These are phyloP conservation scores for Hanseniaspora nectarophila DNA, from an alignment of 805 yeast species.

Conservation along the genomic window DNA sequence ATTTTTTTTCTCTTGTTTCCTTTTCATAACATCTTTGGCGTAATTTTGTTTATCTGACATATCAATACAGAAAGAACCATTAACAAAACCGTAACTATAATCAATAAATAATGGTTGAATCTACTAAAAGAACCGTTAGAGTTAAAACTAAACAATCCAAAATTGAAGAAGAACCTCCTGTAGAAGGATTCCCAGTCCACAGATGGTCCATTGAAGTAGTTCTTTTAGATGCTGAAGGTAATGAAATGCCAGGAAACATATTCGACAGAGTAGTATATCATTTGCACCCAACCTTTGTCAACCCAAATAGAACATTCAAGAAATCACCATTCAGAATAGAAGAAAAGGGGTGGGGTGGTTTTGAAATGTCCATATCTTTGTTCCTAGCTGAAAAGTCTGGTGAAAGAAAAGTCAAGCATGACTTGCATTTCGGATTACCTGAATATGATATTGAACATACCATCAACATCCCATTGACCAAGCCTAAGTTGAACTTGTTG, in stretches of 20 bases:
- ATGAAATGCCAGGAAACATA: constrained; percentile 71
- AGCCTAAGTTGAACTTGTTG: constrained; percentile 58
- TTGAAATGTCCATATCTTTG: constrained; percentile 71
- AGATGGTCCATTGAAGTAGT: constrained; percentile 76
- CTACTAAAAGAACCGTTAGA: constrained; percentile 64
- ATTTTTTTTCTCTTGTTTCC: neutral
- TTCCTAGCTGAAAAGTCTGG: constrained; percentile 77
- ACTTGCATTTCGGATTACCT: constrained; percentile 71
- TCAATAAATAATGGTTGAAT: constrained; percentile 20
- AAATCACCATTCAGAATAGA: constrained; percentile 75
- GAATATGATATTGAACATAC: constrained; percentile 67
- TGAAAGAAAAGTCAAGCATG: constrained; percentile 76
- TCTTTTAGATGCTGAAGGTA: constrained; percentile 66
- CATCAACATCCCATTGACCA: constrained; percentile 61
- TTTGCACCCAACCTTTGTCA: constrained; percentile 86
- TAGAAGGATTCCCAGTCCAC: constrained; percentile 87
- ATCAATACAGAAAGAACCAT: neutral
- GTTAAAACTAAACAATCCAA: constrained; percentile 78
- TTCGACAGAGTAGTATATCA: constrained; percentile 89
- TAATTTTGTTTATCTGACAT: neutral
- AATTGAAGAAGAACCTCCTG: constrained; percentile 71
- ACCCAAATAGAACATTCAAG: constrained; percentile 72
- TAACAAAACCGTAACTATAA: no score
- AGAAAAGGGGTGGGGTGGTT: constrained; percentile 98
- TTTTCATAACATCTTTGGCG: neutral